Evolutionary conservation across 108 stramenopile species (phyloP).

Genomic region (Parietichytrium sp.): DNA sequence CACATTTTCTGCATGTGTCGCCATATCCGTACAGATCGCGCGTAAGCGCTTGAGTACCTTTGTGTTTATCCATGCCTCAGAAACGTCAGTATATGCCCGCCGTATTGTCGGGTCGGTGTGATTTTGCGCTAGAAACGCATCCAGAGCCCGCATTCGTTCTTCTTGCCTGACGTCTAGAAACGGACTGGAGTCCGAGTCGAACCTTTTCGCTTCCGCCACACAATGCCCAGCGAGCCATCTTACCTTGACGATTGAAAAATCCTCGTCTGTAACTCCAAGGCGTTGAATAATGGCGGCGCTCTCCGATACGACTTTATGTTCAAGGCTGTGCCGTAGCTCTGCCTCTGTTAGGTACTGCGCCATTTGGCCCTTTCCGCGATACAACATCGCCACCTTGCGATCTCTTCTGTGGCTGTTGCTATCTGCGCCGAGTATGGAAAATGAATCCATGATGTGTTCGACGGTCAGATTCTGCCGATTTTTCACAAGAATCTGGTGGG

Average conservation of each 20-base stretch:
- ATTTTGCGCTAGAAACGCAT: neutral
- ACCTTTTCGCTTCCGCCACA: neutral
- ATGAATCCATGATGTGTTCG: neutral
- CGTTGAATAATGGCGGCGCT: neutral
- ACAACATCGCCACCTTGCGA: neutral
- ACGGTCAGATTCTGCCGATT: neutral
- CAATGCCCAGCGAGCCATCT: neutral
- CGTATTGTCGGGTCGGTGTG: too few relatives aligned
- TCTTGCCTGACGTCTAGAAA: neutral
- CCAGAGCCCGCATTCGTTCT: neutral
- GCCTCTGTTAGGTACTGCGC: neutral
- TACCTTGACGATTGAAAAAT: conserved; percentile 3
- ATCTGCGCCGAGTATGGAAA: neutral
- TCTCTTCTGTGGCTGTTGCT: neutral
- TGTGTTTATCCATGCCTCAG: neutral
- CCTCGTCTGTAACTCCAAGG: neutral
- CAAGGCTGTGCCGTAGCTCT: neutral
- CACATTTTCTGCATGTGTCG: neutral
- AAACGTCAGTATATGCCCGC: neutral
- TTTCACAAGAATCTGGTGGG: neutral
- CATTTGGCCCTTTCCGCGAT: neutral
- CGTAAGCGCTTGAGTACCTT: neutral
- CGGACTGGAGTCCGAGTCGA: too few relatives aligned
- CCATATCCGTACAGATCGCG: neutral
- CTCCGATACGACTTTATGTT: neutral